These are phyloP conservation scores for Priceomyces carsonii DNA, from an alignment of 805 yeast species.

Conservation along the genomic window DNA sequence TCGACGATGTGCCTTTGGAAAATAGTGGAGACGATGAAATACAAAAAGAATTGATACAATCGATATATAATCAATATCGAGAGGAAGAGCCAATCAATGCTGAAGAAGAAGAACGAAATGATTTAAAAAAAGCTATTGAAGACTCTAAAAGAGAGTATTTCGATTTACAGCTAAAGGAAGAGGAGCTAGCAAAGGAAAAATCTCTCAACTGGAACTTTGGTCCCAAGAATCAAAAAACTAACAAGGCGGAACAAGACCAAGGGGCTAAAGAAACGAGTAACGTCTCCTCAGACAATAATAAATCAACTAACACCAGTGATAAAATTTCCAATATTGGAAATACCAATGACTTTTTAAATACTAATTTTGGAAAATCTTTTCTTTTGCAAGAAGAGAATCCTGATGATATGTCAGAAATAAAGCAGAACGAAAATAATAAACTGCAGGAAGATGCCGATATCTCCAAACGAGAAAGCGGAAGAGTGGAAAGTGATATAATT, in stretches of 20 bases:
- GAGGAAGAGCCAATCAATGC: constrained; percentile 9
- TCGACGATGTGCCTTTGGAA: constrained; percentile 69
- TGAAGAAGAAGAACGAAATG: constrained; percentile 20
- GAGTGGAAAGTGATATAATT: constrained; percentile 6
- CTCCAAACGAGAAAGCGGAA: background rate
- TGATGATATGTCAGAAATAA: background rate
- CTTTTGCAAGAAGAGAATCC: background rate
- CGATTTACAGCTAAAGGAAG: constrained; percentile 25
- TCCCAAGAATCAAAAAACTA: background rate
- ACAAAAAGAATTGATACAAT: constrained; percentile 33
- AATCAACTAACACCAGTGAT: too few species aligned
- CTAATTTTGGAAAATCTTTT: constrained; percentile 20
- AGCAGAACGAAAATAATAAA: background rate
- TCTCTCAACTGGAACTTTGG: constrained; percentile 3
- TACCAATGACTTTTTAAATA: background rate
- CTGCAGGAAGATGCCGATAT: too few species aligned
- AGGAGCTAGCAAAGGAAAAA: constrained; percentile 9
- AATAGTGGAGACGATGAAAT: constrained; percentile 27
- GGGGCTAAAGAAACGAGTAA: background rate
- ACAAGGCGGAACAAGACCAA: background rate
- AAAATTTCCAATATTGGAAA: too few species aligned
- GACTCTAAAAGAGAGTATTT: constrained; percentile 37
- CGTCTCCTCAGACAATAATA: too few species aligned
- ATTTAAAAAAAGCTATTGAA: constrained; percentile 49
- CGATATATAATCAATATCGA: constrained; percentile 34